Base-by-base conservation (phyloP, 306 rosid genomes). In the Corylus heterophylla region DNA sequence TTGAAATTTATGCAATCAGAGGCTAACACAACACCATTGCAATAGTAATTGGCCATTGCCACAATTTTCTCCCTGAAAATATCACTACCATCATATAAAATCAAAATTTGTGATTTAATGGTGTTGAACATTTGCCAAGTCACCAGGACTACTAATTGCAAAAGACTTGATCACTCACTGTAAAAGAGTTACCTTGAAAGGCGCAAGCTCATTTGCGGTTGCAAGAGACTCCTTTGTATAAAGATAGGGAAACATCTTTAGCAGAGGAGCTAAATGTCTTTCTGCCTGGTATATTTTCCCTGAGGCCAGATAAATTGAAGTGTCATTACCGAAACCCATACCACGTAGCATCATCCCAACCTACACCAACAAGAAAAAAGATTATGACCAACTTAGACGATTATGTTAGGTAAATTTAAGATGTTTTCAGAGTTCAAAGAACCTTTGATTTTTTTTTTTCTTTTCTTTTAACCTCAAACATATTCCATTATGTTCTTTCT, bases 271-370 rank as follows among this genome's bases (percentile, higher is more conserved):
- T 78, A 96, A 85, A 86, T 91, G 84, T 83, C 87, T 96, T 81
- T 91, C 96, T 42, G 86, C 89, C 62, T 76, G 77, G 84, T 93
- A 96, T 83, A 93, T 87, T 86, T 90, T 89, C 47, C 99, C 99
- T 9, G 99, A 89, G 71, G 98, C 99, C 85, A 96, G 86, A 85
- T 87, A 96, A 78, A 96, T 86, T 74, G 94, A 86, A 6, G 97
- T 96, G 76, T 78, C 85, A 84, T 93, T 93, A 80, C 86, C 87
- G 77, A 96, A 91, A 59, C 98, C 99, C 97, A 96, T 90, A 81
- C 96, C 99, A 12, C 94, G 93, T 47, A 96, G 89, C 92, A 96
- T 88, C 94, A 93, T 83, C 45, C 98, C 99, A 61, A 93, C 99
- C 99, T 96, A 86, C 78, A 63, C 56, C 62, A 74, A 86, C 76